Evolutionary conservation across 2,329 filamentous ascomycete species (phyloP).

Genomic region (Cladosporium oxysporum): DNA sequence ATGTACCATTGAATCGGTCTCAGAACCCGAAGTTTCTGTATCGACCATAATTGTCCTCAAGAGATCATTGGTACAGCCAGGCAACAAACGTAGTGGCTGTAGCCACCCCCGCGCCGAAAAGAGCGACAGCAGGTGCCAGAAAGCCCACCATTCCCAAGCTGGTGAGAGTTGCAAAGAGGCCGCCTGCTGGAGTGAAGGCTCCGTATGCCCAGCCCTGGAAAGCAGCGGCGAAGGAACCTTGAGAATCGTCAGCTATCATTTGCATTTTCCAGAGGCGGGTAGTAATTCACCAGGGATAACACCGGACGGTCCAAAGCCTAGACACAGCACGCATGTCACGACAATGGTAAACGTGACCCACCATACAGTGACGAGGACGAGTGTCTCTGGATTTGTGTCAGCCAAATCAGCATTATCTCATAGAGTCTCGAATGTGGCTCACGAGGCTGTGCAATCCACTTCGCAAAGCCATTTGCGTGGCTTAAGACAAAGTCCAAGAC

Average conservation of each 20-base stretch:
- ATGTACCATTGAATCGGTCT: not conserved
- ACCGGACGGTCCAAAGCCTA: slow-evolving; percentile 13
- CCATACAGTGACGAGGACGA: slow-evolving; percentile 18
- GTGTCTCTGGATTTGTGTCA: slow-evolving; percentile 2
- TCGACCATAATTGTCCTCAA: not conserved
- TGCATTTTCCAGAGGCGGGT: not conserved
- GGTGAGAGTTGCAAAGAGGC: slow-evolving; percentile 22
- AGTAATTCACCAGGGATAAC: slow-evolving; percentile 4
- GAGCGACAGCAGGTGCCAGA: slow-evolving; percentile 11
- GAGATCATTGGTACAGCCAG: slow-evolving; percentile 6
- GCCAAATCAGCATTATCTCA: not conserved
- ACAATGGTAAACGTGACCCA: slow-evolving; percentile 15
- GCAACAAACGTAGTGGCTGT: not conserved
- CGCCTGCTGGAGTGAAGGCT: slow-evolving; percentile 21
- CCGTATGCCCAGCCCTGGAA: slow-evolving; percentile 23
- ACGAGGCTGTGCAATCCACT: slow-evolving; percentile 16
- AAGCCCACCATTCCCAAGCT: slow-evolving; percentile 20
- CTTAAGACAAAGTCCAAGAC: not conserved
- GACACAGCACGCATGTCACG: slow-evolving; percentile 13
- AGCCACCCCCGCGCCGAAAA: not conserved
- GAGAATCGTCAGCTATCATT: not conserved
- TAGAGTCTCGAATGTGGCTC: not conserved
- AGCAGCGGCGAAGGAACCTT: slow-evolving; percentile 20
- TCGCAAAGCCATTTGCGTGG: not conserved
- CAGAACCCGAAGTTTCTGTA: not conserved